Conservation (phyloP, 2,329 filamentous ascomycete genomes). For the Pochonia chlamydosporia region DNA sequence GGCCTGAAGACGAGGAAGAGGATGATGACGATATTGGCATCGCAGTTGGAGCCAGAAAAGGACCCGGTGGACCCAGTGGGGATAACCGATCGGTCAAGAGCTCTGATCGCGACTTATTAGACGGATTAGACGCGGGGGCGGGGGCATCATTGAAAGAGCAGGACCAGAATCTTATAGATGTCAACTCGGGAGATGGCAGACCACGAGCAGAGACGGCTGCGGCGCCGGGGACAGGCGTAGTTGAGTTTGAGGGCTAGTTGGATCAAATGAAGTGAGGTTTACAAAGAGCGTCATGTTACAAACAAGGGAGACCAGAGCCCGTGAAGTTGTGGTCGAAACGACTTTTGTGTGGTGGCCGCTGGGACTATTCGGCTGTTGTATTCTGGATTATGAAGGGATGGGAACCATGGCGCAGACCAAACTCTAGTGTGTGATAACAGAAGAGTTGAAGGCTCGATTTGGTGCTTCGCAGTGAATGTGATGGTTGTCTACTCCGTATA, state of each 20-base stretch:
- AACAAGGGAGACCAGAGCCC: background rate
- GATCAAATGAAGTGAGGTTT: background rate
- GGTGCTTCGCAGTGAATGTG: background rate
- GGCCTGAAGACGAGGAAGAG: conserved; percentile 65
- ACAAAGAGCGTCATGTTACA: background rate
- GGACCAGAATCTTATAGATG: conserved; percentile 29
- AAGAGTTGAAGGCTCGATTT: conserved; percentile 4
- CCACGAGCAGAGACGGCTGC: conserved; percentile 20
- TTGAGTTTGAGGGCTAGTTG: conserved; percentile 33
- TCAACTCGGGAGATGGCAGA: conserved; percentile 20
- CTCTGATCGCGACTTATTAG: conserved; percentile 64
- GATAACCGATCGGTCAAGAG: conserved; percentile 60
- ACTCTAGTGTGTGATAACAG: background rate
- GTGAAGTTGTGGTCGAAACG: background rate
- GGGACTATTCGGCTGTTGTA: background rate
- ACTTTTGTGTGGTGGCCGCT: background rate
- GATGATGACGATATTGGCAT: conserved; percentile 52
- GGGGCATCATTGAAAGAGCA: conserved; percentile 34
- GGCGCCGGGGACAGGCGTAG: conserved; percentile 28
- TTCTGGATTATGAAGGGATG: background rate
- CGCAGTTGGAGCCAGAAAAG: conserved; percentile 34
- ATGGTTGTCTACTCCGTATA: background rate
- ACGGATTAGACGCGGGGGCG: conserved; percentile 68
- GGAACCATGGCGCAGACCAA: background rate
- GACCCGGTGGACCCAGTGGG: conserved; percentile 31